Percentiles rank a stretch among this genome's conserved stretches.
phyloP scores from a whole-genome alignment of 768 basidiomycete species.

The Ramaria sp. region DNA sequence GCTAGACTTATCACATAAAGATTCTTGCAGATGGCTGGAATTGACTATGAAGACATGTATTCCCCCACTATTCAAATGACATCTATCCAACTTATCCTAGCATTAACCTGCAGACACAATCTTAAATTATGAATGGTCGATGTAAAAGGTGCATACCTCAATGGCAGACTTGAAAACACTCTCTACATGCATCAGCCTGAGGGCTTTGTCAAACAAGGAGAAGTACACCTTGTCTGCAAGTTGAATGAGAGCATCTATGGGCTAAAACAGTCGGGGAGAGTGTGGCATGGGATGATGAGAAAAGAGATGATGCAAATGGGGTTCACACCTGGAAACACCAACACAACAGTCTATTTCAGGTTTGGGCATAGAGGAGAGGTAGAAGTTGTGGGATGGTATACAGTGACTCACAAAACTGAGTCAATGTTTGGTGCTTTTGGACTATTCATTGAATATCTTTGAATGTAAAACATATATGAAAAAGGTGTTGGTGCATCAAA shows the following conservation, averaged over 20 bases:
- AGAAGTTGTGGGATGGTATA: background rate
- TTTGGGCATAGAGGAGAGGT: background rate
- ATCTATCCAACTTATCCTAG: conserved; percentile 25
- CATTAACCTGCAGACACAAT: conserved; percentile 22
- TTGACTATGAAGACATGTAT: conserved; percentile 17
- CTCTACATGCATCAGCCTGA: conserved; percentile 26
- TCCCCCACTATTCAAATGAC: conserved; percentile 9
- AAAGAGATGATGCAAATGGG: background rate
- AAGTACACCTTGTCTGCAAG: conserved; percentile 13
- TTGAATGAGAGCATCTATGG: conserved; percentile 22
- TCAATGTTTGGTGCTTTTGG: no score
- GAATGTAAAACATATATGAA: no score
- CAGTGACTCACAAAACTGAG: no score
- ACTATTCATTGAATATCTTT: no score
- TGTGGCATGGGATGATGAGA: conserved; percentile 9
- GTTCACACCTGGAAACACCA: no score
- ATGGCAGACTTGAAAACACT: conserved; percentile 22
- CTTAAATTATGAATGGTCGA: conserved; percentile 30
- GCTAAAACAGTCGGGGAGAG: no score
- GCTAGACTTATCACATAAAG: no score
- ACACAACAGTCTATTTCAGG: no score
- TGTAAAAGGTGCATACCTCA: conserved; percentile 30
- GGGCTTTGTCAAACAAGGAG: conserved; percentile 16
- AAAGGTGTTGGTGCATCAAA: no score
- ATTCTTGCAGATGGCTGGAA: no score